Base-by-base conservation (phyloP, 2,329 filamentous ascomycete genomes). In the Talaromyces islandicus region DNA sequence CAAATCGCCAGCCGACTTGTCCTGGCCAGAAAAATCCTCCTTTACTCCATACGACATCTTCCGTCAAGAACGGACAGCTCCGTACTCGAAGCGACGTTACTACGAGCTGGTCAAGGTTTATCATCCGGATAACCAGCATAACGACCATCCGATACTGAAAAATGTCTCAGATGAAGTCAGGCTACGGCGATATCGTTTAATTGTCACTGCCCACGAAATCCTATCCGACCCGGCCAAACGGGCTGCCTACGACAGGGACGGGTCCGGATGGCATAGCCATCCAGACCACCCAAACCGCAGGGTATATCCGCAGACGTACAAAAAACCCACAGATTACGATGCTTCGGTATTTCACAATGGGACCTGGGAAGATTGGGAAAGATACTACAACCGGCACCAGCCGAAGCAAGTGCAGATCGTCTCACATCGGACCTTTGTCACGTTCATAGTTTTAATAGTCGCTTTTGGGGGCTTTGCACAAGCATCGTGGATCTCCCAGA, bases 351-450 rank as follows among this genome's bases (percentile, higher is more conserved):
- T 80, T 68, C 73, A 79, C 66, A 97, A 97, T 72, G 94, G 91
- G 0, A 97, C 94, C 0, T 99, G 94, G 94, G 94, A 99, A 72
- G 94, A 99, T 73, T 97, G 92, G 92, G 91, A 96, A 77, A 82
- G 82, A 51, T 96, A 89, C 87, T 83, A 90, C 67, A 80, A 85
- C 73, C 80, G 73, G 73, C 79, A 69, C 73, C 80, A 66, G 69
- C 68, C 63, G 68, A 73, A 69, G 58, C 64, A 76, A 65, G 69
- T 68, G 65, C 72, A 70, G 56, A 87, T 57, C 89, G 86, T 93
- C 76, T 90, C 88, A 61, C 96, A 96, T 69, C 85, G 86, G 48
- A 82, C 86, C 12, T 97, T 97, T 70, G 84, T 88, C 7, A 79
- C 84, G 6, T 74, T 96, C n/a, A 77, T 97, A 7, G 76, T 91